Evolutionary conservation across 805 yeast genomes (phyloP), one percentile per base, ranked within the genome.

Genomic region (Torulaspora quercuum): DNA sequence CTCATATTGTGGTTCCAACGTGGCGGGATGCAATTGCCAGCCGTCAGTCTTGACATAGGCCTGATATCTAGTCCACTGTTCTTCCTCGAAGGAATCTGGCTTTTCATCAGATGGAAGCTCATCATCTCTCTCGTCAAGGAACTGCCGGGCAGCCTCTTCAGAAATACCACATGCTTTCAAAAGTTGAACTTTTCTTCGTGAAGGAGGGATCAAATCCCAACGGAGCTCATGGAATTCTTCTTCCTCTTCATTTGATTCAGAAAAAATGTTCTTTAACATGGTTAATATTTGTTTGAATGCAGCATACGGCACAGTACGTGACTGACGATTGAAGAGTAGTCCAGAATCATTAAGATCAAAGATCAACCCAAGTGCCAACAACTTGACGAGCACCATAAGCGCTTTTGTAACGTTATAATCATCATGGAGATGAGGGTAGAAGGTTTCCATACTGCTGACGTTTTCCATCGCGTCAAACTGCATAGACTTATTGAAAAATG

Each of bases 241-340:
- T 6, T 52, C 61, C 6, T 59, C 59, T 4, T 57, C 50, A 13
- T 52, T 59, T 3, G 59, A 56, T 14, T 68, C 70, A 5, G 67
- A 57, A 45, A 63, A 73, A 1, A 70, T 60, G 31, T 68, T 63
- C 31, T 66, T 68, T 19, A 73, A 53, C 26, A 78, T 61, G 3
- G 63, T 55, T 11, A 76, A 57, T 1, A 76, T 35, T 39, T 70
- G 72, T 17, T 72, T 73, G 29, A 75, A 61, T 3, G 77, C 61
- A 1, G 59, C 50, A 18, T 58, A 57, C 5, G 71, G 70, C 3
- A 65, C 44, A n/a, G 52, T 47, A 11, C 52, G 46, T 4, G 48
- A 40, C 6, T 48, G 55, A 9, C 53, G 41, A 4, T 55, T 42
- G n/a, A 64, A 56, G 0, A 57, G 37, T 1, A 54, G 52, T 12